A percentile compares a stretch with the other conserved stretches of the same genome.
phyloP scores from a whole-genome alignment of 306 rosid genomes.

The Alnus glutinosa region DNA sequence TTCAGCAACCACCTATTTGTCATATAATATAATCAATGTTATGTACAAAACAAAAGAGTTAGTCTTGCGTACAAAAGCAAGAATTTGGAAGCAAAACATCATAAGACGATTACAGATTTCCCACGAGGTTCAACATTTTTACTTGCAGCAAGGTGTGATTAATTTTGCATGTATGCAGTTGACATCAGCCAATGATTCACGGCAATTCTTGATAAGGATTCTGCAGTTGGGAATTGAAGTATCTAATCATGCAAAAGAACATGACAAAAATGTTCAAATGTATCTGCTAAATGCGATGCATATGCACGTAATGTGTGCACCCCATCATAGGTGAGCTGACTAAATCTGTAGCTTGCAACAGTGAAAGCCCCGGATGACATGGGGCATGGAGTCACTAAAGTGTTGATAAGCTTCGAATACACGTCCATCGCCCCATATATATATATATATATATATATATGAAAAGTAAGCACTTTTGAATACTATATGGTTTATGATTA shows the following conservation, averaged over 20 bases:
- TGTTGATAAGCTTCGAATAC: slow-evolving; percentile 28
- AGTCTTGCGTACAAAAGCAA: too few species aligned
- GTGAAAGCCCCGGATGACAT: slow-evolving; percentile 25
- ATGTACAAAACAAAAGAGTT: too few species aligned
- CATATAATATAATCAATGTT: too few species aligned
- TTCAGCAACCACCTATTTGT: neutral
- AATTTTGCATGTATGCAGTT: neutral
- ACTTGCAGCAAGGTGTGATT: neutral
- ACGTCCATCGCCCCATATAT: neutral
- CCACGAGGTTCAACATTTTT: neutral
- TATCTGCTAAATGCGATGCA: neutral
- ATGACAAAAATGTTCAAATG: neutral
- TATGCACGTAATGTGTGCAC: slow-evolving; percentile 10
- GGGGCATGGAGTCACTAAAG: neutral
- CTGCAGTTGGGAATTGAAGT: neutral
- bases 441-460: too few species aligned
- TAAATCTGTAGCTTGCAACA: slow-evolving; percentile 9
- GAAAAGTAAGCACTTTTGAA: slow-evolving; percentile 3
- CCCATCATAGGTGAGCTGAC: slow-evolving; percentile 14
- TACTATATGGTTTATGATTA: neutral
- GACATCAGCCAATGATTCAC: neutral
- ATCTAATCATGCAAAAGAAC: neutral
- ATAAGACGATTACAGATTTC: neutral
- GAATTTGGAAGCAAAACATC: too few species aligned
- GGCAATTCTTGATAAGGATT: neutral